These are phyloP conservation scores for Coffea eugenioides DNA, from an alignment of 257 asterid genomes.

Conservation along the genomic window DNA sequence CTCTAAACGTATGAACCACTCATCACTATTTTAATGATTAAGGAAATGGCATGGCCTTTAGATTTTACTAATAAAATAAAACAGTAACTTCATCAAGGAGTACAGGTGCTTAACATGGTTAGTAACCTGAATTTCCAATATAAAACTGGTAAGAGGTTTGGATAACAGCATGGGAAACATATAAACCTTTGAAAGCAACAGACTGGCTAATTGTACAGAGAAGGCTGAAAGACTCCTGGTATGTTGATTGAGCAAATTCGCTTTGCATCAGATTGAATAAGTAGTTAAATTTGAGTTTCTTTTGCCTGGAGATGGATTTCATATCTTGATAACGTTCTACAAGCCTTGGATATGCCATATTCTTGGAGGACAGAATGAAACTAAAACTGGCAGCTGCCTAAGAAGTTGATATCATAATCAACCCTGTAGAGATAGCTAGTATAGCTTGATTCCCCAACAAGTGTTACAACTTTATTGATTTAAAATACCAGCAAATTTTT, in stretches of 20 bases:
- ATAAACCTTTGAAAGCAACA: background rate
- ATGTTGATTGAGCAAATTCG: background rate
- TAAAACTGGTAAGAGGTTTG: background rate
- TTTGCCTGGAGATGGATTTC: background rate
- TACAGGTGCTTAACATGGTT: background rate
- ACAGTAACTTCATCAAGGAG: background rate
- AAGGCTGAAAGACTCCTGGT: background rate
- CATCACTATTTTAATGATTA: background rate
- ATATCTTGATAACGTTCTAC: background rate
- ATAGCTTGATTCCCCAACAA: background rate
- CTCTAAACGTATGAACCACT: background rate
- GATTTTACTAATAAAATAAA: background rate
- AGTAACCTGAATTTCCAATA: background rate
- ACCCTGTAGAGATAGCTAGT: background rate
- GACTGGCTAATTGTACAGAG: background rate
- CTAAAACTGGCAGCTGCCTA: no score
- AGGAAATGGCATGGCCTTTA: background rate
- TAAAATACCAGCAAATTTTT: background rate
- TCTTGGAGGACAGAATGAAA: no score
- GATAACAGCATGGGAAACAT: background rate
- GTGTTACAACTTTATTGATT: background rate
- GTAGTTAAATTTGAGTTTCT: background rate
- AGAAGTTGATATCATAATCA: background rate
- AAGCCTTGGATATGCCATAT: background rate
- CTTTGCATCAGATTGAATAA: background rate